Evolutionary conservation across 768 basidiomycete species (phyloP).

Genomic region (Amanita pseudoporphyria): DNA sequence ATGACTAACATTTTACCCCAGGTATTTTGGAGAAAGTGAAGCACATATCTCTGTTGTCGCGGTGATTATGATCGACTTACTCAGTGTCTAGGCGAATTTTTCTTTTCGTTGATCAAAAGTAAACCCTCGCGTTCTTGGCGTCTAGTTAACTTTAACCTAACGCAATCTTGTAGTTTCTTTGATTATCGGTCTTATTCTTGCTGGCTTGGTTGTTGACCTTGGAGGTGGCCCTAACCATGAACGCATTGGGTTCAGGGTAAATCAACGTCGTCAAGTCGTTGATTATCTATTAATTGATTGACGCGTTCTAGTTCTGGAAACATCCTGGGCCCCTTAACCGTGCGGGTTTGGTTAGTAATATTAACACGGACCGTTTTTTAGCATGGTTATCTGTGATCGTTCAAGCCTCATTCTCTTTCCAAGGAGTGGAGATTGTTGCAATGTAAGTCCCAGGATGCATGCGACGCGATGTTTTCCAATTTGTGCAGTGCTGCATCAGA

Average conservation of each 20-base stretch:
- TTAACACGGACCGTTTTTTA: constrained; percentile 39
- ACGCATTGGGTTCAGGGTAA: constrained; percentile 57
- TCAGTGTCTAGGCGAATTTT: constrained; percentile 43
- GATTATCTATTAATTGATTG: neutral
- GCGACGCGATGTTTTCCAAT: constrained; percentile 2
- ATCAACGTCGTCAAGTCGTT: constrained; percentile 7
- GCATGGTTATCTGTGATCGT: constrained; percentile 35
- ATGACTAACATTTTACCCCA: constrained; percentile 11
- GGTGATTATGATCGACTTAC: neutral
- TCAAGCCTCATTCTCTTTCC: constrained; percentile 64
- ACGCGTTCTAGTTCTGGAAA: constrained; percentile 45
- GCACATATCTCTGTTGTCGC: neutral
- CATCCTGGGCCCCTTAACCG: constrained; percentile 54
- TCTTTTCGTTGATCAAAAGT: constrained; percentile 61
- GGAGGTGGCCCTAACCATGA: constrained; percentile 68
- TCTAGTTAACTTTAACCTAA: neutral
- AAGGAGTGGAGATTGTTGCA: constrained; percentile 68
- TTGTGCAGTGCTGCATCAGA: constrained; percentile 58
- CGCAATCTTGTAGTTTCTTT: constrained; percentile 32
- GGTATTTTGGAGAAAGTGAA: constrained; percentile 59
- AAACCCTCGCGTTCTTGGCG: constrained; percentile 11
- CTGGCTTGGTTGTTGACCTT: constrained; percentile 63
- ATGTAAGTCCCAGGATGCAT: constrained; percentile 29
- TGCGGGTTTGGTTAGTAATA: constrained; percentile 28
- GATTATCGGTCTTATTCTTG: constrained; percentile 50